phyloP scores from a whole-genome alignment of 305 asterid species.

The Fraxinus xanthoxyloides region DNA sequence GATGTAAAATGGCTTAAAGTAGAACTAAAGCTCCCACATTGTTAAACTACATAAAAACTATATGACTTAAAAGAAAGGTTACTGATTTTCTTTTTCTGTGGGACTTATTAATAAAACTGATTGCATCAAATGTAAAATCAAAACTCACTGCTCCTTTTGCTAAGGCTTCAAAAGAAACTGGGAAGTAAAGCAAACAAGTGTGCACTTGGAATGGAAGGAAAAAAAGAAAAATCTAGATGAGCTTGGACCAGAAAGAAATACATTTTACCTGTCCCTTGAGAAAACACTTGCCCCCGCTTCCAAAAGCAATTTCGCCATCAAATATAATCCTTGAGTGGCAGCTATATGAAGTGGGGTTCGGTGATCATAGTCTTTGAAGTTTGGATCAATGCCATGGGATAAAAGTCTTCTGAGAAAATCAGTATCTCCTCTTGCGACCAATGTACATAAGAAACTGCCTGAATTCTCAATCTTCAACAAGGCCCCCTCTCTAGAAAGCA shows the following conservation, averaged over 20 bases:
- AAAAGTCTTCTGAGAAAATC: conserved; percentile 68
- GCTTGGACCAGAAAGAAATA: neutral
- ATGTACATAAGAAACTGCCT: conserved; percentile 71
- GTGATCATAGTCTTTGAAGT: conserved; percentile 59
- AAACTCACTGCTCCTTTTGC: neutral
- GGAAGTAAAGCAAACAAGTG: neutral
- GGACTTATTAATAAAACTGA: neutral
- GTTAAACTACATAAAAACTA: neutral
- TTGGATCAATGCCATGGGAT: conserved; percentile 64
- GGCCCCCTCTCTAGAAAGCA: conserved; percentile 76
- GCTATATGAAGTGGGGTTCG: conserved; percentile 81
- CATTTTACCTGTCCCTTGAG: conserved; percentile 58
- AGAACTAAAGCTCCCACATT: neutral
- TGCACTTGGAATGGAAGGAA: neutral
- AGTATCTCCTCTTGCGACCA: conserved; percentile 71
- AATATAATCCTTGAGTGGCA: conserved; percentile 62
- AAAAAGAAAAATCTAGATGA: neutral
- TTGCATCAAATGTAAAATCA: neutral
- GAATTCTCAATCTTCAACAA: conserved; percentile 48
- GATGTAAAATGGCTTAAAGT: neutral
- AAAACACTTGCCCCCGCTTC: conserved; percentile 80
- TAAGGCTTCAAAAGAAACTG: neutral
- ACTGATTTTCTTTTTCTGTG: neutral
- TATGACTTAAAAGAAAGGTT: neutral
- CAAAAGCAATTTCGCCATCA: conserved; percentile 66